phyloP scores from a whole-genome alignment of 164 flowering plant species.

The Stephania cephalantha region DNA sequence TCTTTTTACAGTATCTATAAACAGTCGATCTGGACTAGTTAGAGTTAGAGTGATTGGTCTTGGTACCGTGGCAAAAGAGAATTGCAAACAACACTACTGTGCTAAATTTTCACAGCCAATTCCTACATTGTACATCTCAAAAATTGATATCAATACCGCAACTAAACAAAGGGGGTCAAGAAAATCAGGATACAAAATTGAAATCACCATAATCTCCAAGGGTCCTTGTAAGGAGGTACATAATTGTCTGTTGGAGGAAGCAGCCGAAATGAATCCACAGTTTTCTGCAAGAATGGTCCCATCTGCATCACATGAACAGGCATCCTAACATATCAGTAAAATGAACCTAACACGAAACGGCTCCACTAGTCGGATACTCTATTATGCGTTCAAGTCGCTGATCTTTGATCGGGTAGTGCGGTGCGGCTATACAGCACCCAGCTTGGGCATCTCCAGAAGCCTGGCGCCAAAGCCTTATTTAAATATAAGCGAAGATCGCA shows the following conservation, averaged over 20 bases:
- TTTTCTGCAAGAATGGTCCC: slow-evolving; percentile 68
- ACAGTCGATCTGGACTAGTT: too few relatives aligned
- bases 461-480: too few relatives aligned
- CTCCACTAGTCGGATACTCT: too few relatives aligned
- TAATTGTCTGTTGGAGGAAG: slow-evolving; percentile 72
- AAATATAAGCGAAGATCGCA: too few relatives aligned
- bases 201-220: slow-evolving; percentile 94
- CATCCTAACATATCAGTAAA: not conserved
- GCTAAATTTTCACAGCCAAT: not conserved
- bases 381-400: too few relatives aligned
- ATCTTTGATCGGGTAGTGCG: too few relatives aligned
- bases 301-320: slow-evolving; percentile 47
- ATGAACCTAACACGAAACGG: not conserved
- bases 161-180: not conserved
- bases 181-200: not conserved
- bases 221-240: slow-evolving; percentile 86
- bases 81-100: too few relatives aligned
- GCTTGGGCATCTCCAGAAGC: too few relatives aligned
- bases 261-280: slow-evolving; percentile 73
- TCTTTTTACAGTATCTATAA: too few relatives aligned
- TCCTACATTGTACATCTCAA: slow-evolving; percentile 1
- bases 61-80: too few relatives aligned
- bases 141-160: not conserved
- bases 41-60: too few relatives aligned
- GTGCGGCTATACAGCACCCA: too few relatives aligned